Conservation (phyloP, 805 yeast genomes). For the Starmera caribaea region DNA sequence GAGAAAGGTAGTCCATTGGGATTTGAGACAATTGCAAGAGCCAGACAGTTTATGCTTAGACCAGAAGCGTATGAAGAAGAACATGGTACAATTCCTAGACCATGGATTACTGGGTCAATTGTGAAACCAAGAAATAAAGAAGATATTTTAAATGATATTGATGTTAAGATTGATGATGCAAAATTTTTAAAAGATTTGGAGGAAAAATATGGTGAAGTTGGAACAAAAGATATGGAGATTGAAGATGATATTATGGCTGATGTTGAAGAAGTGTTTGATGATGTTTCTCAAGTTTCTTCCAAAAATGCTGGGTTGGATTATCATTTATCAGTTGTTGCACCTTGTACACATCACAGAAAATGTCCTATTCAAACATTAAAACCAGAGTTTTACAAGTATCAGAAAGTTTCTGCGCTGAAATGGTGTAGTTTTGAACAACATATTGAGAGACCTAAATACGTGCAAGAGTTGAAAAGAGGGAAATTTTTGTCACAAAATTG, state of each 20-base stretch:
- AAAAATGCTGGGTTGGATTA: slow-evolving; percentile 15
- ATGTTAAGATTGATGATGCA: slow-evolving; percentile 12
- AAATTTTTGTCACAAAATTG: slow-evolving; percentile 62
- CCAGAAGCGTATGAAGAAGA: slow-evolving; percentile 59
- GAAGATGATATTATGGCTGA: slow-evolving; percentile 28
- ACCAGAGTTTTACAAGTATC: slow-evolving; percentile 56
- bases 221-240: slow-evolving; percentile 35
- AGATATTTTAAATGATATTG: slow-evolving; percentile 9
- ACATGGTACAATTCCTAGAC: slow-evolving; percentile 58
- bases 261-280: slow-evolving; percentile 8
- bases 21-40: slow-evolving; percentile 80
- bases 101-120: slow-evolving; percentile 45
- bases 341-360: slow-evolving; percentile 79
- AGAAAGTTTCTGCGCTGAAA: slow-evolving; percentile 7
- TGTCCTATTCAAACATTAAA: slow-evolving; percentile 82
- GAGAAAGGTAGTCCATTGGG: slow-evolving; percentile 91
- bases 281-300: background rate
- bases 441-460: slow-evolving; percentile 67
- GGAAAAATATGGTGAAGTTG: slow-evolving; percentile 31
- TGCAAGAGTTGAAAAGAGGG: slow-evolving; percentile 83
- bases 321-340: slow-evolving; percentile 68
- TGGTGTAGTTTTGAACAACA: slow-evolving; percentile 71
- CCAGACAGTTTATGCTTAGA: slow-evolving; percentile 82
- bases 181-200: slow-evolving; percentile 24
- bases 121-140: slow-evolving; percentile 15